A percentile compares a stretch with the other conserved stretches of the same genome.
Evolutionary conservation across 306 rosid species (phyloP).

Genomic region (Quercus dentata): DNA sequence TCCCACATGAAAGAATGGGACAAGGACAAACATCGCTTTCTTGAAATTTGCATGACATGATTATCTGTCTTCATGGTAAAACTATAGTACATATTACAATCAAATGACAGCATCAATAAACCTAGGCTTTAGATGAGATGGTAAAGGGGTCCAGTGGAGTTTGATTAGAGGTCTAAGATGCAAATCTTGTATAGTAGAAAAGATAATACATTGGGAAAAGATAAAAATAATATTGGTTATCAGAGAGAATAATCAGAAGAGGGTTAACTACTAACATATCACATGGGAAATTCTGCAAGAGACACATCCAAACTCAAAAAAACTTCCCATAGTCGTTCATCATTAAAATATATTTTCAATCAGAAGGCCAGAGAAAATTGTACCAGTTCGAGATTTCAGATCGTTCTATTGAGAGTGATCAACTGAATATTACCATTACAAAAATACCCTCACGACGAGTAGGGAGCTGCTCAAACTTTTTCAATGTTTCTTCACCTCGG

Average conservation of each 20-base stretch:
- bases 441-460: constrained; percentile 86
- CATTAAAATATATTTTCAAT: background rate
- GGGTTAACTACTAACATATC: background rate
- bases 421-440: constrained; percentile 63
- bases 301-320: background rate
- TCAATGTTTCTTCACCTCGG: constrained; percentile 78
- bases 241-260: background rate
- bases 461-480: constrained; percentile 81
- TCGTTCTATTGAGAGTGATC: background rate
- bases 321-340: background rate
- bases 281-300: background rate
- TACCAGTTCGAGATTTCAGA: background rate
- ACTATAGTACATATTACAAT: background rate
- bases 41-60: background rate
- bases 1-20: background rate
- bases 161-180: background rate
- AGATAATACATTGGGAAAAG: background rate
- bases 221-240: background rate
- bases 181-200: background rate
- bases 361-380: background rate
- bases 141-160: background rate
- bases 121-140: background rate
- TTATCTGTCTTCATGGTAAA: background rate
- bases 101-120: background rate
- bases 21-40: background rate